Evolutionary conservation across 495 filamentous ascomycete genomes (phyloP).

Genomic region (Lasiosphaeriaceae sp.): DNA sequence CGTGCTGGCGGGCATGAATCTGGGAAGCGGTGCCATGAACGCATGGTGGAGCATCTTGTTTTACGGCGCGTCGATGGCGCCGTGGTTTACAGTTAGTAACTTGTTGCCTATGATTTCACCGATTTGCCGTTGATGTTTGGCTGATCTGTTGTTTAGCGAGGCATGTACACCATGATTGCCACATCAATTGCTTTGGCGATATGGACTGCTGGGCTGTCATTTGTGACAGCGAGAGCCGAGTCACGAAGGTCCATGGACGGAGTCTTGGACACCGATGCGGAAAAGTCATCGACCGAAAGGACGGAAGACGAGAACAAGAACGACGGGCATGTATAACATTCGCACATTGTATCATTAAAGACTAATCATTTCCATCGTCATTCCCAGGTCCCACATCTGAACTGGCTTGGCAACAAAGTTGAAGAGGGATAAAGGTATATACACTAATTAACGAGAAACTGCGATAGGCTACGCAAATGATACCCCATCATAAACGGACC

Average conservation of each 20-base stretch:
- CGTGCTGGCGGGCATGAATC: conserved; percentile 56
- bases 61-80: conserved; percentile 56
- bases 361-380: no score
- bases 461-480: no score
- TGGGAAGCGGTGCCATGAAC: conserved; percentile 55
- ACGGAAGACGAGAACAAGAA: no score
- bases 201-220: conserved; percentile 48
- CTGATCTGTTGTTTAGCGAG: conserved; percentile 25
- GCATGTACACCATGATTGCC: conserved; percentile 59
- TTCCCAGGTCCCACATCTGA: no score
- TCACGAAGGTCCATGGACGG: conserved; percentile 7
- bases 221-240: conserved; percentile 31
- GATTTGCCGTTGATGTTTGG: not conserved
- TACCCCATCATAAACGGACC: no score
- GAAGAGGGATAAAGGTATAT: no score
- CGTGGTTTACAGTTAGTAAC: conserved; percentile 49
- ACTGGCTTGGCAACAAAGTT: no score
- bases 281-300: no score
- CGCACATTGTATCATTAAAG: no score
- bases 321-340: no score
- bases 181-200: conserved; percentile 46
- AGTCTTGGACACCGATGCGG: no score
- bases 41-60: conserved; percentile 65
- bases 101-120: not conserved
- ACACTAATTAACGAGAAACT: no score